Conservation (phyloP, 352 stramenopile species). For the Phytopythium cucurbitacearum region DNA sequence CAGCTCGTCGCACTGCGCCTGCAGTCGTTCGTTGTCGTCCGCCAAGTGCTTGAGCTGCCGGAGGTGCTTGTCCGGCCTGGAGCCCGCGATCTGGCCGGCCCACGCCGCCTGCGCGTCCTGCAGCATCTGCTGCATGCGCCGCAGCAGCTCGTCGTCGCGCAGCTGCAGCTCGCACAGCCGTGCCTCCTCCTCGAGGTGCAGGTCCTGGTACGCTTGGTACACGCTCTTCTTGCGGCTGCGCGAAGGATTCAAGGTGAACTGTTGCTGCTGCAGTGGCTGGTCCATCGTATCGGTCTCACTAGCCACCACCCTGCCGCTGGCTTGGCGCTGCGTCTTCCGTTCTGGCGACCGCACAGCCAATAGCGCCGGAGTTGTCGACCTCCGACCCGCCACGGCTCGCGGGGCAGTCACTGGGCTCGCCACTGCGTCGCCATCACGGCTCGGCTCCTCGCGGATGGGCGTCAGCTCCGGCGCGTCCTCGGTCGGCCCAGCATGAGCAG, state of each 20-base stretch:
- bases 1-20: slow-evolving; percentile 11
- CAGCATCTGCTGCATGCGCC: slow-evolving; percentile 38
- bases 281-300: too few species aligned
- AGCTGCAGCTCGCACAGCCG: slow-evolving; percentile 20
- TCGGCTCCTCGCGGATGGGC: neutral
- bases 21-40: slow-evolving; percentile 8
- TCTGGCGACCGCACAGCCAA: too few species aligned
- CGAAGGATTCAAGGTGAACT: too few species aligned
- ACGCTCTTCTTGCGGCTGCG: slow-evolving; percentile 25
- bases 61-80: slow-evolving; percentile 4
- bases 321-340: too few species aligned
- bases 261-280: too few species aligned
- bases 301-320: too few species aligned
- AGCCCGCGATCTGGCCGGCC: neutral
- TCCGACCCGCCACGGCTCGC: too few species aligned
- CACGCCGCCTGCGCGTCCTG: slow-evolving; percentile 13
- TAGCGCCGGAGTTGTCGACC: too few species aligned
- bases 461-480: neutral
- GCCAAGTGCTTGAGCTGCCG: slow-evolving; percentile 3
- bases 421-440: too few species aligned
- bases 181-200: slow-evolving; percentile 31
- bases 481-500: too few species aligned
- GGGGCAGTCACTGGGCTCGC: neutral
- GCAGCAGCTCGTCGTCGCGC: slow-evolving; percentile 32
- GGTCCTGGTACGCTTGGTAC: slow-evolving; percentile 40